A percentile compares a stretch with the other conserved stretches of the same genome.
phyloP scores from a whole-genome alignment of 163 green algal genomes.

The Prototheca wickerhamii region DNA sequence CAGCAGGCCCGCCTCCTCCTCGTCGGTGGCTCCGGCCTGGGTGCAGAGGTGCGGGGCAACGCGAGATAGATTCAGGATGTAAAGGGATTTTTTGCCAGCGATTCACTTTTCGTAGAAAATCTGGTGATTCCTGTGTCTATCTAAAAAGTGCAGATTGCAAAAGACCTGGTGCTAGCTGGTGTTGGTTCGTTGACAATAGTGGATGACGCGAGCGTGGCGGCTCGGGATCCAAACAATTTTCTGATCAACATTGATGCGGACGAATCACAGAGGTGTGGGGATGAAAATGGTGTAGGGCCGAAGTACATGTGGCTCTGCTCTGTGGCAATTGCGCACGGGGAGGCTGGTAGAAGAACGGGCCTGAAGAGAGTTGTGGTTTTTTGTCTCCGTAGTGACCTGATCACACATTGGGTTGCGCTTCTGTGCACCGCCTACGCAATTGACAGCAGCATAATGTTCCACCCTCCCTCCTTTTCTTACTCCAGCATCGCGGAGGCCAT shows the following conservation, averaged over 20 bases:
- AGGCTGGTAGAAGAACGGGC: too few relatives aligned
- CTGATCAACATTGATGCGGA: slow-evolving; percentile 41
- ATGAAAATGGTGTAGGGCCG: not conserved
- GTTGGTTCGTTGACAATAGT: slow-evolving; percentile 58
- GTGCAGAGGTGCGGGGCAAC: slow-evolving; percentile 53
- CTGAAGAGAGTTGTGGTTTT: too few relatives aligned
- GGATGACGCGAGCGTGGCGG: slow-evolving; percentile 39
- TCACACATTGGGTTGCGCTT: not conserved
- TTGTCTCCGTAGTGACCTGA: too few relatives aligned
- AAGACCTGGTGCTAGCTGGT: slow-evolving; percentile 79
- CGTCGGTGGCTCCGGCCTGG: slow-evolving; percentile 54
- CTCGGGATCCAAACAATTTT: slow-evolving; percentile 49
- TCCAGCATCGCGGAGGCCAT: slow-evolving; percentile 45
- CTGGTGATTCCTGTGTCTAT: not conserved
- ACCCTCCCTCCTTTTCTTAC: not conserved
- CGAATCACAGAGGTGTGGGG: slow-evolving; percentile 9
- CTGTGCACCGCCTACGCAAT: not conserved
- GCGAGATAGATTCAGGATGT: not conserved
- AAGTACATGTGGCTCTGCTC: not conserved
- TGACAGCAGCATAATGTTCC: not conserved
- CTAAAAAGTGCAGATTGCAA: slow-evolving; percentile 55
- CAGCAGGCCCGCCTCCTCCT: slow-evolving; percentile 60
- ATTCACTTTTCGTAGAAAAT: not conserved
- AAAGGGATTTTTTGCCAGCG: not conserved
- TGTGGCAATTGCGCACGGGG: not conserved